These are phyloP conservation scores for Biscogniauxia sp. DNA, from an alignment of 2,329 filamentous ascomycete species.

Conservation along the genomic window DNA sequence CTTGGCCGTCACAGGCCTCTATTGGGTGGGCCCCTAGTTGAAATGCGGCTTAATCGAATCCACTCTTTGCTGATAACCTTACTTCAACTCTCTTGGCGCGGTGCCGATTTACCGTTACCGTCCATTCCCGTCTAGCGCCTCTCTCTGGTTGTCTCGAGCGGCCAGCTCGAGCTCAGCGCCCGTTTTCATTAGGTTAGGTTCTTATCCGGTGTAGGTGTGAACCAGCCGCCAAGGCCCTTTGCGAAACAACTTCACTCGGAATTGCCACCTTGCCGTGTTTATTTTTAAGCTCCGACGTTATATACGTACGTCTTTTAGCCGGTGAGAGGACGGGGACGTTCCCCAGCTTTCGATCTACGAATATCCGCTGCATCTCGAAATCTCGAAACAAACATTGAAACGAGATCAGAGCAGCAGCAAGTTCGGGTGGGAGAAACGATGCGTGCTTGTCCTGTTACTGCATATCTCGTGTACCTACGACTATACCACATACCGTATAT, in stretches of 20 bases:
- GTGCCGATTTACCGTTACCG: background rate
- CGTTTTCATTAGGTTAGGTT: background rate
- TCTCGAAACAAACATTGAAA: background rate
- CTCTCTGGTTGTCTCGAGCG: too few relatives aligned
- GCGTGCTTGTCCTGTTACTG: background rate
- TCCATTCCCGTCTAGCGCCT: background rate
- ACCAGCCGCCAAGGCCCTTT: background rate
- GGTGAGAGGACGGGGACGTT: background rate
- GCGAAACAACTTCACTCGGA: background rate
- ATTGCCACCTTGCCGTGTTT: background rate
- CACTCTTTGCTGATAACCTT: background rate
- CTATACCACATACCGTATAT: background rate
- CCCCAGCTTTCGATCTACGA: background rate
- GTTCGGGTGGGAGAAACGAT: background rate
- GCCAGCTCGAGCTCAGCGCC: too few relatives aligned
- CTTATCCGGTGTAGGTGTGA: background rate
- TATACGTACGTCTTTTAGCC: background rate
- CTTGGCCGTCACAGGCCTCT: background rate
- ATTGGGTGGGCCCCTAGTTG: background rate
- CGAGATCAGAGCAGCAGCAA: background rate
- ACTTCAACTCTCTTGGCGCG: background rate
- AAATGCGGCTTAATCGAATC: background rate
- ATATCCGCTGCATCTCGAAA: background rate
- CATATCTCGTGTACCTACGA: too few relatives aligned
- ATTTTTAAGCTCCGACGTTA: background rate